phyloP scores from a whole-genome alignment of 2,329 filamentous ascomycete genomes.

The Talaromyces sp. region DNA sequence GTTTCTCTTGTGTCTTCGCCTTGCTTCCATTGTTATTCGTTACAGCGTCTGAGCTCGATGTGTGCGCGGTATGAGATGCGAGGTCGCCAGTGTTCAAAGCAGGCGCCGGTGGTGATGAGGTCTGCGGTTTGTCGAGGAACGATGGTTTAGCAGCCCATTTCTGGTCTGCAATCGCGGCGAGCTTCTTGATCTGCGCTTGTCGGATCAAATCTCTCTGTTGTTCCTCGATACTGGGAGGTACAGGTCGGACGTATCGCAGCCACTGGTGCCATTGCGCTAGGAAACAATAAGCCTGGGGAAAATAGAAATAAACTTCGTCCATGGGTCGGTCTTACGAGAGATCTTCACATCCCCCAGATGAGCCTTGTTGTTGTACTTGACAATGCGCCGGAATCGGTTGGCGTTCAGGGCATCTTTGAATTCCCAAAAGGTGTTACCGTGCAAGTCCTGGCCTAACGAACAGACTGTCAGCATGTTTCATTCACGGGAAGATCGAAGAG shows the following conservation, averaged over 20 bases:
- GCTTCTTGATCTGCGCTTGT: constrained; percentile 54
- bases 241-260: constrained; percentile 56
- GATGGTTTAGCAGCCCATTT: constrained; percentile 57
- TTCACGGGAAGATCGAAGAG: neutral
- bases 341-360: constrained; percentile 58
- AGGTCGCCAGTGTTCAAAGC: constrained; percentile 41
- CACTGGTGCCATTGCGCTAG: constrained; percentile 64
- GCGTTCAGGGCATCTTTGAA: constrained; percentile 56
- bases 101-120: constrained; percentile 41
- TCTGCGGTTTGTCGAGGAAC: constrained; percentile 52
- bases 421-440: constrained; percentile 64
- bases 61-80: constrained; percentile 27
- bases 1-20: constrained; percentile 20
- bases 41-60: constrained; percentile 22
- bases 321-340: constrained; percentile 38
- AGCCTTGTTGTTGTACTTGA: constrained; percentile 48
- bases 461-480: constrained; percentile 1
- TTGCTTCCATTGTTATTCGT: constrained; percentile 25
- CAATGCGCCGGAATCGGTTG: constrained; percentile 53
- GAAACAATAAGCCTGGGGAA: neutral
- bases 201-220: constrained; percentile 54
- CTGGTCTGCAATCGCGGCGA: constrained; percentile 56
- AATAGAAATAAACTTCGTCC: neutral
- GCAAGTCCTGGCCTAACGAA: constrained; percentile 52
- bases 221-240: constrained; percentile 54